Conservation (phyloP, 2,329 filamentous ascomycete genomes). For the Elsinoe fawcettii region DNA sequence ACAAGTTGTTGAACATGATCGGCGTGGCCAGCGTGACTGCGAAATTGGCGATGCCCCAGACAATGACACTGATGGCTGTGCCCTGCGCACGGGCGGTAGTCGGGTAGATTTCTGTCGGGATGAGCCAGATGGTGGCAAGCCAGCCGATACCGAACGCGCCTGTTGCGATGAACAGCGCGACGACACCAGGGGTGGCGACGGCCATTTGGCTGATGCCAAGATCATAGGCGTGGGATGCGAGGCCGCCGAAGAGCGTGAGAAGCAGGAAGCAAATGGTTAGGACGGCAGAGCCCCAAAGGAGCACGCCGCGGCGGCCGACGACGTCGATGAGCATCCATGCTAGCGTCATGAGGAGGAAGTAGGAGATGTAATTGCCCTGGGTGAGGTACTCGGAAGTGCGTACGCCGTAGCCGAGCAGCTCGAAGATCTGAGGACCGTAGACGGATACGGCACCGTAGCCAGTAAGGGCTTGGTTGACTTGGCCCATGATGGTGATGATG, state of each 20-base stretch:
- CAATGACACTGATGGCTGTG: slow-evolving; percentile 46
- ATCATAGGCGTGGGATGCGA: slow-evolving; percentile 36
- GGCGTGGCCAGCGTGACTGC: slow-evolving; percentile 50
- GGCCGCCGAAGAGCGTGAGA: slow-evolving; percentile 44
- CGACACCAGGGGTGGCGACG: slow-evolving; percentile 44
- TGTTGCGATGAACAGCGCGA: slow-evolving; percentile 50
- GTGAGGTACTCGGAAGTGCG: slow-evolving; percentile 49
- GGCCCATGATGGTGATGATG: slow-evolving; percentile 54
- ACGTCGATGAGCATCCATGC: slow-evolving; percentile 54
- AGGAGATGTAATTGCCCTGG: slow-evolving; percentile 53
- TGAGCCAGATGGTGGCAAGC: slow-evolving; percentile 52
- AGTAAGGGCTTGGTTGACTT: slow-evolving; percentile 53
- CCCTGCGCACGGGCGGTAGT: slow-evolving; percentile 49
- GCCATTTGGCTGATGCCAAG: slow-evolving; percentile 35
- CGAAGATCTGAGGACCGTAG: slow-evolving; percentile 57
- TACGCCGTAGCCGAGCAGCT: slow-evolving; percentile 50
- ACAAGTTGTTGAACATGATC: slow-evolving; percentile 52
- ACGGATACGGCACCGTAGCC: slow-evolving; percentile 55
- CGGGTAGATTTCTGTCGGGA: slow-evolving; percentile 52
- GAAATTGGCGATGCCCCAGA: slow-evolving; percentile 54
- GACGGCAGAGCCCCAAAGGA: slow-evolving; percentile 46
- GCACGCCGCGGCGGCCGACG: slow-evolving; percentile 46
- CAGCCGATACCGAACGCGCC: slow-evolving; percentile 55
- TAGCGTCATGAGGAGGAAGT: slow-evolving; percentile 54
- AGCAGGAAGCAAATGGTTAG: slow-evolving; percentile 45